A percentile compares a stretch with the other conserved stretches of the same genome.
Conservation (phyloP, 208 protist genomes). For the Paratrypanosoma confusum region DNA sequence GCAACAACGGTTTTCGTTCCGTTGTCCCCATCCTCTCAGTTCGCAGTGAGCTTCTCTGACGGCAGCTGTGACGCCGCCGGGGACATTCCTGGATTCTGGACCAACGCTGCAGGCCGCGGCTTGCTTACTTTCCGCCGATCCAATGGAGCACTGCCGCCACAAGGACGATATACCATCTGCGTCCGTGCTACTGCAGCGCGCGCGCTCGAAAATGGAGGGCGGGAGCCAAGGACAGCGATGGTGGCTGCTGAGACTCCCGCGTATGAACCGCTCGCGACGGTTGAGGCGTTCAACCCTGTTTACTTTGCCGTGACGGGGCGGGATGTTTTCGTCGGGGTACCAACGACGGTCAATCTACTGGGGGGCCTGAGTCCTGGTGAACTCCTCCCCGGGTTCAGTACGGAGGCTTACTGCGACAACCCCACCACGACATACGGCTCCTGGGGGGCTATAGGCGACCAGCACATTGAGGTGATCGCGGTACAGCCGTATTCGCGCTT, state of each 20-base stretch:
- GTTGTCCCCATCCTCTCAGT: slow-evolving; percentile 16
- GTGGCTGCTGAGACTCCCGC: no score
- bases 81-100: slow-evolving; percentile 29
- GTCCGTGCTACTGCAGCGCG: background rate
- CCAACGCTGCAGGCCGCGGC: slow-evolving; percentile 31
- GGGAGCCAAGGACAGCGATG: no score
- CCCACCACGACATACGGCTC: slow-evolving; percentile 20
- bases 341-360: slow-evolving; percentile 24
- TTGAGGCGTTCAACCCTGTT: slow-evolving; percentile 26
- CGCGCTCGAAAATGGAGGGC: no score
- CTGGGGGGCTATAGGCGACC: slow-evolving; percentile 18
- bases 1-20: slow-evolving; percentile 35
- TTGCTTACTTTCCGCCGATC: slow-evolving; percentile 19
- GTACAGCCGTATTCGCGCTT: slow-evolving; percentile 7
- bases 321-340: slow-evolving; percentile 36
- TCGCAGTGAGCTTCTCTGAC: slow-evolving; percentile 26
- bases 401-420: slow-evolving; percentile 16
- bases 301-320: slow-evolving; percentile 35
- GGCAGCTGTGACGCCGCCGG: slow-evolving; percentile 6
- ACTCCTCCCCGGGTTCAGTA: slow-evolving; percentile 46
- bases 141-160: slow-evolving; percentile 9
- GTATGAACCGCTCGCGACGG: slow-evolving; percentile 7
- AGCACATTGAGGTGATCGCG: slow-evolving; percentile 28
- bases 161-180: slow-evolving; percentile 53
- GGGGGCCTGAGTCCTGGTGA: slow-evolving; percentile 19